These are phyloP conservation scores for Heterobasidion occidentale DNA, from an alignment of 1,284 basidiomycete genomes.

Conservation along the genomic window DNA sequence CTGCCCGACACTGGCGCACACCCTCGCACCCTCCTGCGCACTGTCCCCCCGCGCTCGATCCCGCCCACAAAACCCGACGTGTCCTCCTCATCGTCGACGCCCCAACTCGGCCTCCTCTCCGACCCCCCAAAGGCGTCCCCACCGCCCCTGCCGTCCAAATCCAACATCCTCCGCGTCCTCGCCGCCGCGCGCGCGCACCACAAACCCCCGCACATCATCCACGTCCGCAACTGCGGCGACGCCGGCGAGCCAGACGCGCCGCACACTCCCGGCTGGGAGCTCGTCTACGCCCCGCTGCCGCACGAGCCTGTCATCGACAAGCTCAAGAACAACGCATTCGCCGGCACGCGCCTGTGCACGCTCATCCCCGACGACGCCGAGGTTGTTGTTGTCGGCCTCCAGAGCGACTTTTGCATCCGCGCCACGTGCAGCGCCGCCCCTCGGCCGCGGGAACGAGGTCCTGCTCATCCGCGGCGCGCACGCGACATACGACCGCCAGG, in stretches of 20 bases:
- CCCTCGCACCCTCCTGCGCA: not conserved
- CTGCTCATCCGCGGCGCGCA: slow-evolving; percentile 55
- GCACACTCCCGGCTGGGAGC: slow-evolving; percentile 45
- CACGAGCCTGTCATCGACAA: slow-evolving; percentile 54
- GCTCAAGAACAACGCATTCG: slow-evolving; percentile 62
- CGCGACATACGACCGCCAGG: slow-evolving; percentile 56
- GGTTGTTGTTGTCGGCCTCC: slow-evolving; percentile 57
- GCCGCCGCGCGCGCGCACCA: slow-evolving; percentile 35
- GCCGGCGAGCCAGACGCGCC: slow-evolving; percentile 51
- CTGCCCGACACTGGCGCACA: not conserved
- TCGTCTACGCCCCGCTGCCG: slow-evolving; percentile 33
- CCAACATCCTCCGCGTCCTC: slow-evolving; percentile 45
- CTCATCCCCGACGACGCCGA: slow-evolving; percentile 44
- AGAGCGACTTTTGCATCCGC: slow-evolving; percentile 58
- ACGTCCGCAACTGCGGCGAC: slow-evolving; percentile 57
- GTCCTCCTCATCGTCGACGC: slow-evolving; percentile 56
- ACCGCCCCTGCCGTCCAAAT: slow-evolving; percentile 29
- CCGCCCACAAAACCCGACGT: slow-evolving; percentile 15
- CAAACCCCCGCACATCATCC: slow-evolving; percentile 52
- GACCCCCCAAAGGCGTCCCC: slow-evolving; percentile 41
- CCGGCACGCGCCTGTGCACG: slow-evolving; percentile 41
- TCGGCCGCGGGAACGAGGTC: slow-evolving; percentile 55
- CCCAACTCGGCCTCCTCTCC: slow-evolving; percentile 41
- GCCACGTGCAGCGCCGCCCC: slow-evolving; percentile 59
- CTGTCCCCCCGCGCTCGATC: not conserved